A percentile compares a stretch with the other conserved stretches of the same genome.
phyloP scores from a whole-genome alignment of 2,329 filamentous ascomycete species.

The Aspergillus nomiae region DNA sequence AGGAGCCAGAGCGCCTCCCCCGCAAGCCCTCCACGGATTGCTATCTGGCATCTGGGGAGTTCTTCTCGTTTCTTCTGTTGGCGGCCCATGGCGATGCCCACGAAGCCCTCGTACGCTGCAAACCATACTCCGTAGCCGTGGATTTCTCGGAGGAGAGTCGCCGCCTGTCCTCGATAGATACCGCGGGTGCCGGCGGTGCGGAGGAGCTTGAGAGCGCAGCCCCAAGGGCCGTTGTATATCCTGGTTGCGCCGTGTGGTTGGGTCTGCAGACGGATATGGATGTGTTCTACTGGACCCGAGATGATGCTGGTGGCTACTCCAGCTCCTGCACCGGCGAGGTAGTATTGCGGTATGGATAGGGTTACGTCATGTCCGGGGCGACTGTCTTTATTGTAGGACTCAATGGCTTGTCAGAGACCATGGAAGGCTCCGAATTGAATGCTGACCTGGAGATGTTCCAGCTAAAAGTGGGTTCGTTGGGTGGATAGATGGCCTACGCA shows the following conservation, averaged over 20 bases:
- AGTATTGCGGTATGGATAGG: constrained; percentile 80
- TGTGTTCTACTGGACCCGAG: constrained; percentile 89
- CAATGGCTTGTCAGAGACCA: constrained; percentile 77
- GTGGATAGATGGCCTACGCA: constrained; percentile 59
- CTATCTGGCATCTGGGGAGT: constrained; percentile 78
- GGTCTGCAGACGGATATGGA: constrained; percentile 89
- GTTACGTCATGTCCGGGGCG: constrained; percentile 24
- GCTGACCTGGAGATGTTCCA: constrained; percentile 54
- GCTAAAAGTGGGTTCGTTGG: not conserved
- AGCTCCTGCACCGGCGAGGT: constrained; percentile 82
- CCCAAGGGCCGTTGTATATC: constrained; percentile 79
- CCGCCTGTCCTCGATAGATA: constrained; percentile 83
- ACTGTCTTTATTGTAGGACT: constrained; percentile 61
- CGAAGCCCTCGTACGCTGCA: constrained; percentile 57
- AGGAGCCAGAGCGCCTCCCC: constrained; percentile 88
- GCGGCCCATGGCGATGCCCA: constrained; percentile 88
- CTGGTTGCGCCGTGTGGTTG: constrained; percentile 74
- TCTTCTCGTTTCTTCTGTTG: constrained; percentile 74
- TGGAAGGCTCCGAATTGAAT: constrained; percentile 96
- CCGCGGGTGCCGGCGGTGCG: constrained; percentile 66
- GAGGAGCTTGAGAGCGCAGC: constrained; percentile 81
- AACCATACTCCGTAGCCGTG: constrained; percentile 96
- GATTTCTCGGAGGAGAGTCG: constrained; percentile 82
- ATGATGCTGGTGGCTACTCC: constrained; percentile 83
- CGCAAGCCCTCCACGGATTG: constrained; percentile 86